Percentiles rank a stretch among this genome's conserved stretches.
Conservation (phyloP, 1,139 yeast species). For the Candida sanyaensis region DNA sequence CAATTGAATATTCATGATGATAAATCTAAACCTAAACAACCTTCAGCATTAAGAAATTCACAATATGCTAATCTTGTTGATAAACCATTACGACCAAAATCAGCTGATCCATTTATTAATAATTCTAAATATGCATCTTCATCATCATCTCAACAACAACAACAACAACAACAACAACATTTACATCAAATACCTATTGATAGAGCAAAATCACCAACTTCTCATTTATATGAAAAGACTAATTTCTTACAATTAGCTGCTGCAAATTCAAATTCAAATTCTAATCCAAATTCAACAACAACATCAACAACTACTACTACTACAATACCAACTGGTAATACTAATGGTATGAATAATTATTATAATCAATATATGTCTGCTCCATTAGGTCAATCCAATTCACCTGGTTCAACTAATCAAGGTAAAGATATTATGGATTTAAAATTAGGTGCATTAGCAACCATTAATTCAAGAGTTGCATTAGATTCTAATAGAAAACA, state of each 20-base stretch:
- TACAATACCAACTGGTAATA: conserved; percentile 5
- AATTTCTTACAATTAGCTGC: conserved; percentile 48
- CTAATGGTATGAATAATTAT: conserved; percentile 17
- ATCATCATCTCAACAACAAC: conserved; percentile 14
- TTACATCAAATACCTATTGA: conserved; percentile 26
- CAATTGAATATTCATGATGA: conserved; percentile 26
- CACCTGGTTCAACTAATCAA: background rate
- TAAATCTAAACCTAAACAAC: conserved; percentile 12
- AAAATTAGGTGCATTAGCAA: conserved; percentile 63
- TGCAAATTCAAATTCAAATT: no score
- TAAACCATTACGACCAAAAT: conserved; percentile 40
- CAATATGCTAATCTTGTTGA: conserved; percentile 32
- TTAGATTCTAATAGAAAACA: conserved; percentile 54
- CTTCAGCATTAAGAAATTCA: conserved; percentile 29
- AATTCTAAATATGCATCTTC: conserved; percentile 14
- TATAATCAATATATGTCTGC: conserved; percentile 6
- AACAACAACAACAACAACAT: no score
- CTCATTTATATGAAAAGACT: conserved; percentile 48
- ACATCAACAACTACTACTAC: no score
- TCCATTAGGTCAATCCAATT: conserved; percentile 1
- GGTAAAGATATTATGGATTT: conserved; percentile 32
- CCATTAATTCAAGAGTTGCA: conserved; percentile 62
- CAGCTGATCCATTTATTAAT: conserved; percentile 40
- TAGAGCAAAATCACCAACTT: conserved; percentile 45
- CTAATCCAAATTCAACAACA: no score